A percentile compares a stretch with the other conserved stretches of the same genome.
These are phyloP conservation scores for Eucalyptus lansdowneana DNA, from an alignment of 345 rosid genomes.

Conservation along the genomic window DNA sequence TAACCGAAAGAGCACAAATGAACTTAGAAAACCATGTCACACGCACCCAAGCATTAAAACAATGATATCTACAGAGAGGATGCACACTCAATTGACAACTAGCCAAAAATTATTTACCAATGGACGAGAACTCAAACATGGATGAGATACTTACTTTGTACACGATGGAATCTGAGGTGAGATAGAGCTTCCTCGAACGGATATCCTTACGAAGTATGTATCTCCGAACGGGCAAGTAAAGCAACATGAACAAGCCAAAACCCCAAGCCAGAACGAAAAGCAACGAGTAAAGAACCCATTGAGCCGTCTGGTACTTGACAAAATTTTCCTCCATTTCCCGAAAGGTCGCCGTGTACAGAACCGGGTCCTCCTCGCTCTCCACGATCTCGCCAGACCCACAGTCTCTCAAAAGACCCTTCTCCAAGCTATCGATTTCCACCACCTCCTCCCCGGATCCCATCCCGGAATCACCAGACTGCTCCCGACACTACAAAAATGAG, in stretches of 20 bases:
- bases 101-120: background rate
- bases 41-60: background rate
- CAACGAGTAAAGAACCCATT: constrained; percentile 52
- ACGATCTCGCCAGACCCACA: background rate
- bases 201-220: constrained; percentile 43
- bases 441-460: constrained; percentile 39
- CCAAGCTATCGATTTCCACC: constrained; percentile 44
- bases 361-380: constrained; percentile 19
- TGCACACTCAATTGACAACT: background rate
- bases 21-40: background rate
- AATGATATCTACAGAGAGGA: background rate
- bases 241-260: constrained; percentile 52
- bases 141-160: constrained; percentile 28
- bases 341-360: constrained; percentile 44
- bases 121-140: background rate
- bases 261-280: constrained; percentile 50
- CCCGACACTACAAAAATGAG: background rate
- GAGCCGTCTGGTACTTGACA: constrained; percentile 38
- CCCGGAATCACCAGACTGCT: background rate
- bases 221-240: constrained; percentile 51
- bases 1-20: background rate
- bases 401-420: constrained; percentile 27
- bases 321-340: constrained; percentile 41
- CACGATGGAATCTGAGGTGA: constrained; percentile 47
- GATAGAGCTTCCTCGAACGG: constrained; percentile 50